Evolutionary conservation across 2,329 filamentous ascomycete genomes (phyloP).

Genomic region (Paraphaeosphaeria minitans): DNA sequence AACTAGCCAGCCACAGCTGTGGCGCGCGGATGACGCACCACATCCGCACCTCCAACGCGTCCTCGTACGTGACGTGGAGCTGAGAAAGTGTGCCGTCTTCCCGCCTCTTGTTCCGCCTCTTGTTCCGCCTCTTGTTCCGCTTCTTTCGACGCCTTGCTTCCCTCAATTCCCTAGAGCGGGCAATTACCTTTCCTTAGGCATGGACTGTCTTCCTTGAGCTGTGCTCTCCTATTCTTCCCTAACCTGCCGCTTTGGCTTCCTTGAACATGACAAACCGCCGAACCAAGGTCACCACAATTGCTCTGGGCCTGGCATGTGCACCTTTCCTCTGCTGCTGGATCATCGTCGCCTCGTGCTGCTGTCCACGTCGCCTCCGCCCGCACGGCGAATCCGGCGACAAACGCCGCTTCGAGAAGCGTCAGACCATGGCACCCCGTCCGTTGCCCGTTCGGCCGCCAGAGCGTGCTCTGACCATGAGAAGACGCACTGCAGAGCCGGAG

Average conservation of each 20-base stretch:
- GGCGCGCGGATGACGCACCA: no score
- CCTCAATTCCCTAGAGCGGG: background rate
- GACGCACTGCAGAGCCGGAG: background rate
- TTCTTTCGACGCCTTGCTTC: background rate
- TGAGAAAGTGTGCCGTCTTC: background rate
- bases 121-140: background rate
- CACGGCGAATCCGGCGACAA: conserved; percentile 24
- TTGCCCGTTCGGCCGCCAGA: conserved; percentile 22
- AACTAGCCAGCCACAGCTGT: no score
- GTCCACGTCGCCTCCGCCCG: conserved; percentile 21
- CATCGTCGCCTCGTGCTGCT: conserved; percentile 25
- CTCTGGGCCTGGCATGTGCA: conserved; percentile 23
- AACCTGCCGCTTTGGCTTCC: background rate
- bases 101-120: background rate
- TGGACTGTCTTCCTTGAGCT: conserved; percentile 3
- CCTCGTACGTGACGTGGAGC: no score
- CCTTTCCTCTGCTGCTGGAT: conserved; percentile 27
- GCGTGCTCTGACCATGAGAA: conserved; percentile 23
- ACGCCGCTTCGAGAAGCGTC: conserved; percentile 27
- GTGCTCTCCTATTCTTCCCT: background rate
- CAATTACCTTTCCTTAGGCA: background rate
- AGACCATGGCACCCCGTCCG: conserved; percentile 25
- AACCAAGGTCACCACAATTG: conserved; percentile 15
- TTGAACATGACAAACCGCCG: conserved; percentile 17
- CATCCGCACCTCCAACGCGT: no score